Evolutionary conservation across 75 land plant genomes (phyloP), one percentile per base, ranked within the genome.

Genomic region (Gnetum montanum): DNA sequence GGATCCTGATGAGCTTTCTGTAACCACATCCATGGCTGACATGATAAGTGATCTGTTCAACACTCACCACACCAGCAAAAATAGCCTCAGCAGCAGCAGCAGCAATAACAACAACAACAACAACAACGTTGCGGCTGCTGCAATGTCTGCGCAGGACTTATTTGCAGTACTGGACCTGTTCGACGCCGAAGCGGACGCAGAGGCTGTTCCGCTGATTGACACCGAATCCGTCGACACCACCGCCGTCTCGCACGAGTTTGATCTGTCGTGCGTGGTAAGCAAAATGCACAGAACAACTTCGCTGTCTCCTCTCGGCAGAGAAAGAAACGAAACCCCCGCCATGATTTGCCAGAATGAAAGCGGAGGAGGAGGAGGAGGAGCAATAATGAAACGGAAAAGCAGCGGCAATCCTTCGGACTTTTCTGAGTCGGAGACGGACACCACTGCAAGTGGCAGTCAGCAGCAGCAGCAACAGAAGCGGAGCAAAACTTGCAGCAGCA

Each of bases 151-250:
- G 16, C 55, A 53, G 29, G 55, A 53, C 37, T 53, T 53, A 12
- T 53, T 53, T 8, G 55, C 36, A 5, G 34, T 53, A 19, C 34
- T 53, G 25, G 55, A 53, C 11, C 34, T 53, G 34, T 53, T 53
- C 2, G 55, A 53, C 19, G 23, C 24, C 12, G 31, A 29, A 3
- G 23, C 18, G 10, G 36, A 29, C 22, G 36, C 31, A 15, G 55
- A 53, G 37, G 36, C 55, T 7, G 31, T 36, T 25, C 31, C 10
- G 22, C 34, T 53, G 18, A 33, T 33, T 31, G 33, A 52, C 54
- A 52, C 30, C 34, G n/a, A 49, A 5, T 11, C 12, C 28, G 27
- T 27, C 27, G 16, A 49, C 53, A 13, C 2, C 16, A 20, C 31
- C 8, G 55, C 10, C 10, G 37, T 10, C 2, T 29, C 28, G 1